Percentiles rank a stretch among this genome's conserved stretches.
Conservation (phyloP, 2,329 filamentous ascomycete genomes). For the Calonectria hawksworthii region DNA sequence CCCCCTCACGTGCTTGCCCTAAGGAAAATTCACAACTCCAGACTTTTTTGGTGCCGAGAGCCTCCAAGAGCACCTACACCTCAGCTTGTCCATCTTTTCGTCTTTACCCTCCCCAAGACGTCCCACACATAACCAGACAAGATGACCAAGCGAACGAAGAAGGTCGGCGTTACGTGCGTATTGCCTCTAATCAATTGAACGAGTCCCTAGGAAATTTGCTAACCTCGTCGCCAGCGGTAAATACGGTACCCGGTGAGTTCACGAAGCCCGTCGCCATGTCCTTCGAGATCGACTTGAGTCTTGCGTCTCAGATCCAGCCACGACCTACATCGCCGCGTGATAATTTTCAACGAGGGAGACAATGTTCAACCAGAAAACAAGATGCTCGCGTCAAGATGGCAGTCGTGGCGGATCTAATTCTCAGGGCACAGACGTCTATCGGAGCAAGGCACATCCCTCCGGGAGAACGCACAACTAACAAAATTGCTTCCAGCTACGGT, state of each 20-base stretch:
- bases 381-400: slow-evolving; percentile 6
- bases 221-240: slow-evolving; percentile 70
- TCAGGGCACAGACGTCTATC: slow-evolving; percentile 17
- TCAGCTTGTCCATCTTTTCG: slow-evolving; percentile 49
- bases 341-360: slow-evolving; percentile 14
- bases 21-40: slow-evolving; percentile 58
- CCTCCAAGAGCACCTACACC: slow-evolving; percentile 49
- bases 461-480: slow-evolving; percentile 44
- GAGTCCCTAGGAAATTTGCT: slow-evolving; percentile 39
- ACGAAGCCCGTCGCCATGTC: slow-evolving; percentile 34
- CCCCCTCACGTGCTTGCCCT: slow-evolving; percentile 58
- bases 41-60: slow-evolving; percentile 51
- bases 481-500: slow-evolving; percentile 82
- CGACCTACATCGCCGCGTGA: slow-evolving; percentile 25
- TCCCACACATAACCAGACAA: slow-evolving; percentile 66
- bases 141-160: slow-evolving; percentile 96
- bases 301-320: slow-evolving; percentile 28
- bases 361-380: slow-evolving; percentile 2
- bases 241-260: slow-evolving; percentile 92
- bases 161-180: slow-evolving; percentile 90
- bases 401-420: slow-evolving; percentile 25
- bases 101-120: slow-evolving; percentile 51
- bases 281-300: slow-evolving; percentile 35
- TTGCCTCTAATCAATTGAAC: slow-evolving; percentile 25
- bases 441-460: slow-evolving; percentile 11